Percentiles rank a stretch among this genome's conserved stretches.
These are phyloP conservation scores for Hanseniaspora clermontiae DNA, from an alignment of 805 yeast genomes.

Conservation along the genomic window DNA sequence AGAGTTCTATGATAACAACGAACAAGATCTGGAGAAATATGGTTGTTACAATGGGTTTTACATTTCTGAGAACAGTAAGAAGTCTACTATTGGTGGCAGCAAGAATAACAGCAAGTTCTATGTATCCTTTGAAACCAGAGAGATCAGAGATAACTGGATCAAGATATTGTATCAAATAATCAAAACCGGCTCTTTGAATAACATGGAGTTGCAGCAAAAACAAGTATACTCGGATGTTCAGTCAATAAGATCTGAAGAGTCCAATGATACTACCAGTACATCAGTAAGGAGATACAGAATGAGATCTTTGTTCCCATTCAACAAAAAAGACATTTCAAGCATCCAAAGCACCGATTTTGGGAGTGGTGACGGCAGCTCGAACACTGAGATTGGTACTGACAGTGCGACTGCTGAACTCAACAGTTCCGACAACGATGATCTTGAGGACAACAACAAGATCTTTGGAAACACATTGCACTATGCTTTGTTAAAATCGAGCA, in stretches of 20 bases:
- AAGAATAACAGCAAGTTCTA: constrained; percentile 62
- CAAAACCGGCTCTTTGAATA: neutral
- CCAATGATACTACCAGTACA: constrained; percentile 1
- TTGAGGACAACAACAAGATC: constrained; percentile 24
- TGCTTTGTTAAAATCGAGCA: constrained; percentile 42
- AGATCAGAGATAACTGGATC: constrained; percentile 47
- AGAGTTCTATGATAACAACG: constrained; percentile 28
- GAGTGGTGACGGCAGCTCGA: constrained; percentile 1
- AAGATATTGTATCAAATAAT: neutral
- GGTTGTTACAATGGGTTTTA: constrained; percentile 29
- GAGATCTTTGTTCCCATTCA: constrained; percentile 50
- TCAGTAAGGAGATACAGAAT: constrained; percentile 34
- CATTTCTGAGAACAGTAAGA: constrained; percentile 30
- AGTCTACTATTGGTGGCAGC: constrained; percentile 27
- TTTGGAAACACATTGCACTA: constrained; percentile 55
- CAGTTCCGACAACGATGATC: constrained; percentile 21
- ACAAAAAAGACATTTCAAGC: constrained; percentile 24
- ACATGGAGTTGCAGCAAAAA: constrained; percentile 1
- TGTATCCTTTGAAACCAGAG: constrained; percentile 66
- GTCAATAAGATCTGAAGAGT: constrained; percentile 1
- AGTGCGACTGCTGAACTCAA: neutral
- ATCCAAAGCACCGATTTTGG: neutral
- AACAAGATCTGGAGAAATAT: constrained; percentile 25
- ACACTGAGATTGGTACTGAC: neutral
- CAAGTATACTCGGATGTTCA: constrained; percentile 9